Conservation (phyloP, 192 early-diverging fungal species). For the Lunasporangiospora selenospora region DNA sequence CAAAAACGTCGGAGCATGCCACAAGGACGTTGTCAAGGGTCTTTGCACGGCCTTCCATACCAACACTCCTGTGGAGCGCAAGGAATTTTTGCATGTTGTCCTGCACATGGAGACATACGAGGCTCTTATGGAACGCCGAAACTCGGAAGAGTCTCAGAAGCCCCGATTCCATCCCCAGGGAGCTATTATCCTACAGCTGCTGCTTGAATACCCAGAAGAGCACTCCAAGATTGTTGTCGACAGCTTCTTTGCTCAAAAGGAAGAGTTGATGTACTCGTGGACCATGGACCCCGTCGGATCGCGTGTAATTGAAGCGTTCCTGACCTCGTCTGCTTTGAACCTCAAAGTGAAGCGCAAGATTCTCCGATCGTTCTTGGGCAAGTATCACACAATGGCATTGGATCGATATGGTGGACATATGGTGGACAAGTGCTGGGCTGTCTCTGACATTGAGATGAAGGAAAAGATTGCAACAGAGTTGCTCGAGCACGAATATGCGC, state of each 20-base stretch:
- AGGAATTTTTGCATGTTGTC: slow-evolving; percentile 65
- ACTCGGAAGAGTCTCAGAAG: slow-evolving; percentile 48
- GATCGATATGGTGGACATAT: slow-evolving; percentile 83
- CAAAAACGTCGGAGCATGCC: slow-evolving; percentile 58
- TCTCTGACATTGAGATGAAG: slow-evolving; percentile 75
- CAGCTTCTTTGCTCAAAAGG: slow-evolving; percentile 65
- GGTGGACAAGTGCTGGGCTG: slow-evolving; percentile 80
- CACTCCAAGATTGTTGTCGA: slow-evolving; percentile 64
- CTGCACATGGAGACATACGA: slow-evolving; percentile 66
- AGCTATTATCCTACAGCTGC: slow-evolving; percentile 67
- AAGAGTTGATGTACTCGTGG: slow-evolving; percentile 59
- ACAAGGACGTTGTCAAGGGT: slow-evolving; percentile 67
- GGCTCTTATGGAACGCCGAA: slow-evolving; percentile 42
- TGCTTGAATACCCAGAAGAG: slow-evolving; percentile 68
- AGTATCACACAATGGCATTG: slow-evolving; percentile 63
- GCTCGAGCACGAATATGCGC: slow-evolving; percentile 54
- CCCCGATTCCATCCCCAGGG: slow-evolving; percentile 70
- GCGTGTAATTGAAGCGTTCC: slow-evolving; percentile 73
- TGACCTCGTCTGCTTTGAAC: slow-evolving; percentile 61
- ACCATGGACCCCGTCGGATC: slow-evolving; percentile 73
- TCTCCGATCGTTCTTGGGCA: slow-evolving; percentile 59
- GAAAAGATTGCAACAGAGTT: slow-evolving; percentile 79
- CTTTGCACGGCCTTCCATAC: slow-evolving; percentile 62
- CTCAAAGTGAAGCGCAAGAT: slow-evolving; percentile 73
- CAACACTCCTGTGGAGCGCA: slow-evolving; percentile 54